Evolutionary conservation across 305 asterid species (phyloP).

Genomic region (Stenogyne calaminthoides): DNA sequence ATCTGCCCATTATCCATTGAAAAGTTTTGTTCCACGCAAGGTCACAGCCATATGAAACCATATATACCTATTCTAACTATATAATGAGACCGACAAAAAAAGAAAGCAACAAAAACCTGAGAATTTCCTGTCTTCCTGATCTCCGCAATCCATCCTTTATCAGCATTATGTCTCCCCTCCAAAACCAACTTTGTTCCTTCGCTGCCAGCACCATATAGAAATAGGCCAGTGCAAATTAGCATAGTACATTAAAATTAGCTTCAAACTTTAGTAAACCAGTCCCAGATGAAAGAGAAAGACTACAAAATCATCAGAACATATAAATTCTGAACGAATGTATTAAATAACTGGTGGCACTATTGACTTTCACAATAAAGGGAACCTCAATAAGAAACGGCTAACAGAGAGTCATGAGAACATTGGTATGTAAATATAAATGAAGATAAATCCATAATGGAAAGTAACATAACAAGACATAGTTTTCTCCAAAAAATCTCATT

Average conservation of each 20-base stretch:
- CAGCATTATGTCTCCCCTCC: slow-evolving; percentile 95
- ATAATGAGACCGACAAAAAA: neutral
- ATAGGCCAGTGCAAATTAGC: slow-evolving; percentile 19
- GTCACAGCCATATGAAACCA: no score
- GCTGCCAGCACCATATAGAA: slow-evolving; percentile 53
- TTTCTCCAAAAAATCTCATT: neutral
- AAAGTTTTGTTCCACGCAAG: no score
- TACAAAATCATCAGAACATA: slow-evolving; percentile 4
- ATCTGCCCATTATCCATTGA: neutral
- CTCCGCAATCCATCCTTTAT: slow-evolving; percentile 80
- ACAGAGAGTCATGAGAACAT: no score
- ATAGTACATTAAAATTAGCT: slow-evolving; percentile 7
- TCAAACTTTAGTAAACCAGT: neutral
- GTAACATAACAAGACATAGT: slow-evolving; percentile 1
- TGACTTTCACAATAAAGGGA: neutral
- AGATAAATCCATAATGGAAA: slow-evolving; percentile 6
- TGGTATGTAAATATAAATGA: no score
- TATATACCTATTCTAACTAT: neutral
- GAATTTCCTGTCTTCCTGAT: slow-evolving; percentile 60
- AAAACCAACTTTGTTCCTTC: slow-evolving; percentile 67
- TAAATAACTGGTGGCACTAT: neutral
- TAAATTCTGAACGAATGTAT: neutral
- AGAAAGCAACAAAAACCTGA: slow-evolving; percentile 56
- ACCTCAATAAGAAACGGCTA: no score
- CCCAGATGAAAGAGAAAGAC: slow-evolving; percentile 9